These are phyloP conservation scores for Boletus subcaerulescens DNA, from an alignment of 768 basidiomycete genomes.

Conservation along the genomic window DNA sequence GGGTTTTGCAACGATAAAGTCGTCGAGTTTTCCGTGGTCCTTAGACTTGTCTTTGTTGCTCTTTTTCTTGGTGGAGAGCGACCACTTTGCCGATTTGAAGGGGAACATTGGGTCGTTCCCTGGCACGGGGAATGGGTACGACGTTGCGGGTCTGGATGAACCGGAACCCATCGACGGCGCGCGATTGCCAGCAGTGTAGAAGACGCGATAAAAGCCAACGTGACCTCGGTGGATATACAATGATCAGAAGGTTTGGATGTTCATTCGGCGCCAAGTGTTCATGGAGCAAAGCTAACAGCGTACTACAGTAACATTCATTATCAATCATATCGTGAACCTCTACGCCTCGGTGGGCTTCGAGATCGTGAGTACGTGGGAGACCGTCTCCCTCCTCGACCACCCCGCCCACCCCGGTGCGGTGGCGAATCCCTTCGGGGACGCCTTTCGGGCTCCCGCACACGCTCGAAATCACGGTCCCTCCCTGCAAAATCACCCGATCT, in stretches of 20 bases:
- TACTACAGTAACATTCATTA: neutral
- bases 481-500: conserved; percentile 32
- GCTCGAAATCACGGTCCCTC: conserved; percentile 37
- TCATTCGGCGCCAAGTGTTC: too few relatives aligned
- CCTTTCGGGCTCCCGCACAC: conserved; percentile 42
- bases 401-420: conserved; percentile 46
- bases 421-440: conserved; percentile 50
- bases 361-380: conserved; percentile 38
- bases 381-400: conserved; percentile 41
- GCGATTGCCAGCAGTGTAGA: too few relatives aligned
- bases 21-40: conserved; percentile 17
- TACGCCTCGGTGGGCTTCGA: conserved; percentile 41
- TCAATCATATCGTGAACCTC: conserved; percentile 34
- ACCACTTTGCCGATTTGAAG: conserved; percentile 18
- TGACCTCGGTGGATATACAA: neutral
- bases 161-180: conserved; percentile 21
- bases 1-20: conserved; percentile 15
- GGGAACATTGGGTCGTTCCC: neutral
- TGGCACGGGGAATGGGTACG: conserved; percentile 18
- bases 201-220: too few relatives aligned
- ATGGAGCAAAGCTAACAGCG: neutral
- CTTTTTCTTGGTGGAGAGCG: conserved; percentile 13
- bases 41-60: conserved; percentile 19
- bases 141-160: conserved; percentile 15
- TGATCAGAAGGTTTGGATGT: neutral